Conservation (phyloP, 169 alveolate species). For the Plasmodium fragile region DNA sequence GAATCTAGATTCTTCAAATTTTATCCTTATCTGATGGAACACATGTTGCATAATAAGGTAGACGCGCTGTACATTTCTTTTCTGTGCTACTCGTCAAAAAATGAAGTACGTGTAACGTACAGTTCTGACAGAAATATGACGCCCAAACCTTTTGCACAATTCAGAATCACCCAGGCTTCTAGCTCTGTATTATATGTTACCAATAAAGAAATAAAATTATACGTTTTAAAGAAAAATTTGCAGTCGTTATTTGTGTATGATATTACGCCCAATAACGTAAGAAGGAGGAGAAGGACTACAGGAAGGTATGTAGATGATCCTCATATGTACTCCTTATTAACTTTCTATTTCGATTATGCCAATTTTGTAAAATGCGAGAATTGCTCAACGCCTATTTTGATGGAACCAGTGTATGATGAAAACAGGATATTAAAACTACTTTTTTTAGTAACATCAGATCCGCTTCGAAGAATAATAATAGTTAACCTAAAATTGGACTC, state of each 20-base stretch:
- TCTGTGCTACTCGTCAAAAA: slow-evolving; percentile 30
- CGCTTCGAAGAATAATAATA: slow-evolving; percentile 24
- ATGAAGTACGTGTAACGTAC: slow-evolving; percentile 43
- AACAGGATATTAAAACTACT: slow-evolving; percentile 24
- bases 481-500: slow-evolving; percentile 9
- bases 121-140: slow-evolving; percentile 53
- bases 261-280: slow-evolving; percentile 58
- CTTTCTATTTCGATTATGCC: slow-evolving; percentile 38
- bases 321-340: slow-evolving; percentile 14
- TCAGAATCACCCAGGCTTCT: slow-evolving; percentile 41
- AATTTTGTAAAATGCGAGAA: slow-evolving; percentile 37
- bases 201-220: slow-evolving; percentile 2
- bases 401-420: slow-evolving; percentile 74
- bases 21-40: slow-evolving; percentile 25
- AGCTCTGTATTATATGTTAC: slow-evolving; percentile 38
- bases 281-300: not conserved
- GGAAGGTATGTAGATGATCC: slow-evolving; percentile 10
- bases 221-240: slow-evolving; percentile 49
- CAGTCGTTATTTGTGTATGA: slow-evolving; percentile 52
- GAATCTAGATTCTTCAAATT: slow-evolving; percentile 37
- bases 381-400: slow-evolving; percentile 56
- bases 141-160: slow-evolving; percentile 27
- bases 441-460: slow-evolving; percentile 51
- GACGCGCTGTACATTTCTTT: slow-evolving; percentile 21
- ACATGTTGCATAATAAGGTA: not conserved